Evolutionary conservation across 805 yeast genomes (phyloP).

Genomic region (Candida cerambycidarum): DNA sequence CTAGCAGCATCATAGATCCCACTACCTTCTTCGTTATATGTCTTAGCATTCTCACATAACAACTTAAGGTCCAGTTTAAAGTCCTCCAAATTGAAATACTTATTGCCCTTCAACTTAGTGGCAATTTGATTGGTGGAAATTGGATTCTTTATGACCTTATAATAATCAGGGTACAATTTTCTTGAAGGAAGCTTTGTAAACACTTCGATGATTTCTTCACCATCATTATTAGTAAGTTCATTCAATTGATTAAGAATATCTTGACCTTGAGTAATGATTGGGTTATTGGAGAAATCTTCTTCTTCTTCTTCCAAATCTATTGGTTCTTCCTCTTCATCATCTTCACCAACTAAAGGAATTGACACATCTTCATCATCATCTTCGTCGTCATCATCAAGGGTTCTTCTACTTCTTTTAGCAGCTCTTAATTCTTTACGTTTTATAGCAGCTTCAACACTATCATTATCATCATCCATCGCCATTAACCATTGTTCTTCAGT

Average conservation of each 20-base stretch:
- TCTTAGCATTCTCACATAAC: constrained; percentile 68
- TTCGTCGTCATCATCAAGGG: constrained; percentile 23
- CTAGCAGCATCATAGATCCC: constrained; percentile 61
- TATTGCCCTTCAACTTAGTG: constrained; percentile 45
- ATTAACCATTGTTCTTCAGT: constrained; percentile 93
- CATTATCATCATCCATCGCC: constrained; percentile 74
- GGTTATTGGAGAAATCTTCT: constrained; percentile 18
- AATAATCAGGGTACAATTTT: constrained; percentile 83
- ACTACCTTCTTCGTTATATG: constrained; percentile 71
- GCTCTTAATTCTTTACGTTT: constrained; percentile 47
- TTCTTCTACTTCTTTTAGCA: constrained; percentile 37
- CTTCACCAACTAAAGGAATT: constrained; percentile 16
- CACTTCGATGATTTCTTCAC: constrained; percentile 34
- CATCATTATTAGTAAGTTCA: constrained; percentile 44
- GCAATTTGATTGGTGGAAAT: constrained; percentile 56
- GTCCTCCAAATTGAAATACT: constrained; percentile 40
- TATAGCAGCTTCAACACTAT: constrained; percentile 59
- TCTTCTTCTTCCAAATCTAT: constrained; percentile 18
- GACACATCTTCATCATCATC: constrained; percentile 18
- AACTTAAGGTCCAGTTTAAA: constrained; percentile 61
- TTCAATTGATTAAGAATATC: constrained; percentile 44
- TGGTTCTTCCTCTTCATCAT: constrained; percentile 13
- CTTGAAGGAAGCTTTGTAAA: constrained; percentile 73
- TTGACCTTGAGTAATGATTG: constrained; percentile 24
- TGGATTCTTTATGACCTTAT: constrained; percentile 58